phyloP scores from a whole-genome alignment of 1,284 basidiomycete genomes.

The Pseudozyma hubeiensis region DNA sequence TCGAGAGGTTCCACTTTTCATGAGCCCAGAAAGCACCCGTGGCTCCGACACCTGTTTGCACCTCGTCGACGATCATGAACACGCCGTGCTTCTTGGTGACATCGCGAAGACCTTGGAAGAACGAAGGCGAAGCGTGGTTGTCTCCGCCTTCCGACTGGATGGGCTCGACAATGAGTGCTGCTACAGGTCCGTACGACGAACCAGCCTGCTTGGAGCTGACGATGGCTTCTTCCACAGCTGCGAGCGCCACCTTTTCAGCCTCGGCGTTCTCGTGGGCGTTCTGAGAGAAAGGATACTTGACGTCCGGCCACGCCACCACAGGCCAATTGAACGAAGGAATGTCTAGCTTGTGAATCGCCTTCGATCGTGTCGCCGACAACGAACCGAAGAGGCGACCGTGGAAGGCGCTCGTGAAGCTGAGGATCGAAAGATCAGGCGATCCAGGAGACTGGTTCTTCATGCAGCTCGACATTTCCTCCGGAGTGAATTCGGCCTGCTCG shows the following conservation, averaged over 20 bases:
- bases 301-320: slow-evolving; percentile 71
- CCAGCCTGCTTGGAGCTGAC: slow-evolving; percentile 65
- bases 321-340: slow-evolving; percentile 75
- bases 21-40: slow-evolving; percentile 75
- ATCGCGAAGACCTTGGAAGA: slow-evolving; percentile 72
- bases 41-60: slow-evolving; percentile 73
- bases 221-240: slow-evolving; percentile 70
- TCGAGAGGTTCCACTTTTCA: slow-evolving; percentile 72
- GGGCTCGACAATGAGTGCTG: slow-evolving; percentile 74
- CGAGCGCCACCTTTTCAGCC: slow-evolving; percentile 69
- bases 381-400: slow-evolving; percentile 66
- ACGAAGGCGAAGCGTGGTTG: slow-evolving; percentile 72
- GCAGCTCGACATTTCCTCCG: slow-evolving; percentile 68
- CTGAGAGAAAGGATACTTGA: slow-evolving; percentile 72
- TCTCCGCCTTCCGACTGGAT: slow-evolving; percentile 74
- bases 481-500: slow-evolving; percentile 44
- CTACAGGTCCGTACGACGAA: slow-evolving; percentile 69
- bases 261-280: slow-evolving; percentile 70
- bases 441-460: slow-evolving; percentile 73
- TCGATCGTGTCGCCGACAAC: slow-evolving; percentile 71
- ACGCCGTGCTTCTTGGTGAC: slow-evolving; percentile 71
- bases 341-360: slow-evolving; percentile 73
- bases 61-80: slow-evolving; percentile 73
- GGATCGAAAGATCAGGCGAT: slow-evolving; percentile 71
- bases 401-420: slow-evolving; percentile 72